phyloP scores from a whole-genome alignment of 495 filamentous ascomycete genomes.

The Tetracladium setigerum region DNA sequence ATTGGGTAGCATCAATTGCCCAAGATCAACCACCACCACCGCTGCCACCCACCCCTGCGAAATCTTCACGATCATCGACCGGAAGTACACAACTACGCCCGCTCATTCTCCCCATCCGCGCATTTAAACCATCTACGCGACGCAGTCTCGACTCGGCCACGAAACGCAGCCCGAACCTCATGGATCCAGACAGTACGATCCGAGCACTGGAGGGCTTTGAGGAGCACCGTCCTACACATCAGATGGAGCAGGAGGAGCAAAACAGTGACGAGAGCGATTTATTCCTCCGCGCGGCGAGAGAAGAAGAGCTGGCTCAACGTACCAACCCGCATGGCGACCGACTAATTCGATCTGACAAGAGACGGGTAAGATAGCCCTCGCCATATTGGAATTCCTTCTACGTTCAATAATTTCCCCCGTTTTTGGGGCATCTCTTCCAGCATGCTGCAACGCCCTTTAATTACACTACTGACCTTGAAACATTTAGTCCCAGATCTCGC shows the following conservation, averaged over 20 bases:
- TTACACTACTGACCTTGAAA: slow-evolving; percentile 4
- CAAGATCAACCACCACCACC: slow-evolving; percentile 1
- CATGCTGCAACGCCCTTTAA: slow-evolving; percentile 6
- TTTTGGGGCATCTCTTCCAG: too few species aligned
- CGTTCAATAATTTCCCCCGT: too few species aligned
- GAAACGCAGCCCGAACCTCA: slow-evolving; percentile 26
- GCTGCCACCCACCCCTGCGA: slow-evolving; percentile 7
- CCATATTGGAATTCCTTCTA: too few species aligned
- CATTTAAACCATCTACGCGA: slow-evolving; percentile 42
- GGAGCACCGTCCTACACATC: slow-evolving; percentile 7
- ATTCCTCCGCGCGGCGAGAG: slow-evolving; percentile 44
- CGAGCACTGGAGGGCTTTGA: slow-evolving; percentile 38
- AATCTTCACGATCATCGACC: slow-evolving; percentile 4
- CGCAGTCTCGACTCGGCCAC: slow-evolving; percentile 41
- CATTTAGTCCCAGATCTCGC: slow-evolving; percentile 18
- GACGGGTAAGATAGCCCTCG: slow-evolving; percentile 10
- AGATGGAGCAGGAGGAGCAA: slow-evolving; percentile 15
- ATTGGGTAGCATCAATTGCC: slow-evolving; percentile 18
- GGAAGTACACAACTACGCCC: slow-evolving; percentile 2
- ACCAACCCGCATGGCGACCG: slow-evolving; percentile 5
- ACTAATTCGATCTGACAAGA: slow-evolving; percentile 7
- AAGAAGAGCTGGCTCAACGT: slow-evolving; percentile 36
- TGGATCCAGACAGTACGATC: slow-evolving; percentile 39
- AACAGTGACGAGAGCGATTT: slow-evolving; percentile 37
- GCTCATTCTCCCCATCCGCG: slow-evolving; percentile 38